Evolutionary conservation across 2,329 filamentous ascomycete species (phyloP).

Genomic region (Aspergillus latus): DNA sequence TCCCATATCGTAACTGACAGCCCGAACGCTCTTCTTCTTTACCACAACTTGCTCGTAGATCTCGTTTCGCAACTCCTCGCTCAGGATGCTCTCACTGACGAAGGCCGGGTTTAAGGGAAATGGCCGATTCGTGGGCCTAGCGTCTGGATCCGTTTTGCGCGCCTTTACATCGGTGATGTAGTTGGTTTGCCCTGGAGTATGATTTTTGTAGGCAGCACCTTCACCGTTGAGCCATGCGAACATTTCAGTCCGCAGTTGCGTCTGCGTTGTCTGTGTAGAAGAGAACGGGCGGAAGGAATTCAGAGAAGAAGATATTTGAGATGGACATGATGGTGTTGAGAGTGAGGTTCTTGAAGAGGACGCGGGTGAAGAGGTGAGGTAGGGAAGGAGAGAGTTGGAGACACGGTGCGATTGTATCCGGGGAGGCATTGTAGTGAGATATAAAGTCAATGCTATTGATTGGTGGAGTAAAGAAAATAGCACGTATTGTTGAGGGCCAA

Average conservation of each 20-base stretch:
- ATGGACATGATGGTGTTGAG: conserved; percentile 10
- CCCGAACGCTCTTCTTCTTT: conserved; percentile 68
- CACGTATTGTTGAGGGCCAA: not conserved
- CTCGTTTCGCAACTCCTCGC: conserved; percentile 68
- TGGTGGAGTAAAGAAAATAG: not conserved
- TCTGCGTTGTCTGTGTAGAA: conserved; percentile 39
- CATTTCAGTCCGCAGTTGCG: conserved; percentile 55
- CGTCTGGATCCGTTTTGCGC: not conserved
- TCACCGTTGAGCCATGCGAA: conserved; percentile 57
- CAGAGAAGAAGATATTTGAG: conserved; percentile 16
- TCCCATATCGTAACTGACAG: conserved; percentile 72
- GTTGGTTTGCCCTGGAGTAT: conserved; percentile 34
- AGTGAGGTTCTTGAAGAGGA: conserved; percentile 19
- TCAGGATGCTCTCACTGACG: conserved; percentile 69
- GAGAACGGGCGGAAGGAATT: conserved; percentile 34
- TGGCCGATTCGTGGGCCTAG: conserved; percentile 47
- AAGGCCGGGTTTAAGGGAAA: conserved; percentile 76
- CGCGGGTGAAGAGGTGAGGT: conserved; percentile 30
- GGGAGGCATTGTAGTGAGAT: conserved; percentile 35
- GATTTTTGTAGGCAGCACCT: conserved; percentile 33
- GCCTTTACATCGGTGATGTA: conserved; percentile 28
- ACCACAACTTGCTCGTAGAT: conserved; percentile 69
- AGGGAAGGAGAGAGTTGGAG: conserved; percentile 35
- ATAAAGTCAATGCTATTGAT: not conserved
- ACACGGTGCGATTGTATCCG: conserved; percentile 40